Evolutionary conservation across 495 filamentous ascomycete species (phyloP), one percentile per base, ranked within the genome.

Genomic region (Lepraria neglecta): DNA sequence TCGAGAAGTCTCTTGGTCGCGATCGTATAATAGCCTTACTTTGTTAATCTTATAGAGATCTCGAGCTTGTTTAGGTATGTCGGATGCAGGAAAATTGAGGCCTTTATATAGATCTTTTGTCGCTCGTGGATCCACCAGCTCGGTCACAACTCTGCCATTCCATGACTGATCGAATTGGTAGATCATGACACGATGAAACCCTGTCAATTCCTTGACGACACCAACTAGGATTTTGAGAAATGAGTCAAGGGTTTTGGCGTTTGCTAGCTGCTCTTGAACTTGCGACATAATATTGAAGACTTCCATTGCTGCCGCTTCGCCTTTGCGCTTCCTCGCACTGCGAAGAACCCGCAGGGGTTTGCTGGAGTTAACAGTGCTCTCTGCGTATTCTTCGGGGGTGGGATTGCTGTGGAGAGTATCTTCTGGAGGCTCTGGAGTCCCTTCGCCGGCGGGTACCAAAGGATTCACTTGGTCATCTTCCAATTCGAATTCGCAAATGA

Each of bases 261-360:
- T 82, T 24, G 87, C 80, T 21, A 94, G 76, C 69, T 89, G 87
- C 64, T 90, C 88, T 69, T 92, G 86, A 54, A 89, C 89, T 74
- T 89, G 94, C 62, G 80, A 88, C 81, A 96, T 87, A 61, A 96
- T 89, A 70, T 91, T 92, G 69, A 95, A 95, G 7, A 95, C 89
- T 68, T 95, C 90, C 89, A 97, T 95, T 0, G 88, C 86, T 42
- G 90, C 89, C 21, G 90, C 88, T 66, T 96, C 91, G 15, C 91
- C 91, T 66, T 80, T 86, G 50, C 85, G 72, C 61, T 88, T 86
- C 7, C 90, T 80, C 0, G 90, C 87, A 71, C 82, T 88, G n/a
- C 90, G 81, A 19, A 95, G 74, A 4, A 92, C 81, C 12, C 92
- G 79, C 35, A 97, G 76, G 6, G 92, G 91, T 63, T 84, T 89